Conservation (phyloP, 2,329 filamentous ascomycete genomes). For the Botryotinia narcissicola region DNA sequence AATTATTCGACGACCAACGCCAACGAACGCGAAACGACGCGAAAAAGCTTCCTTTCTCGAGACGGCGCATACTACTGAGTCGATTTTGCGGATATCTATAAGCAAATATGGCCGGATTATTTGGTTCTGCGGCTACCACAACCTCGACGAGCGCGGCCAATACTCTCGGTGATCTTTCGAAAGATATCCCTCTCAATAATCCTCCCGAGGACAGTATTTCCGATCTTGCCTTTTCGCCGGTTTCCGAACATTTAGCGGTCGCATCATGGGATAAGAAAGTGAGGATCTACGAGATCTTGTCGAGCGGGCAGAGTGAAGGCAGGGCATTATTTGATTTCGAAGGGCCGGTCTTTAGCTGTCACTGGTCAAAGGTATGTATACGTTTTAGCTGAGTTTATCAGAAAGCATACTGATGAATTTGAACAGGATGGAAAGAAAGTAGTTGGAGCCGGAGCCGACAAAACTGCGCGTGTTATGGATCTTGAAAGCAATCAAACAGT, state of each 20-base stretch:
- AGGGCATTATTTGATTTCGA: constrained; percentile 86
- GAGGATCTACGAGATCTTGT: constrained; percentile 88
- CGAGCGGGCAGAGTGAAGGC: constrained; percentile 74
- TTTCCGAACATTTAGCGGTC: constrained; percentile 79
- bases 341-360: constrained; percentile 76
- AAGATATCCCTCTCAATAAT: constrained; percentile 75
- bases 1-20: constrained; percentile 4
- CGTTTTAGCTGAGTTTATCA: not conserved
- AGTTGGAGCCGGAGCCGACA: constrained; percentile 85
- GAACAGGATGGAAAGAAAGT: constrained; percentile 84
- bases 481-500: constrained; percentile 63
- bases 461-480: constrained; percentile 85
- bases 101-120: constrained; percentile 60
- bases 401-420: constrained; percentile 21
- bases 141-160: constrained; percentile 52
- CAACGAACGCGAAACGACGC: constrained; percentile 12
- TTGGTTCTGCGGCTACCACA: constrained; percentile 51
- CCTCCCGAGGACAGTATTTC: constrained; percentile 89
- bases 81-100: not conserved
- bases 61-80: constrained; percentile 1
- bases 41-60: constrained; percentile 7
- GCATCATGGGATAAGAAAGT: constrained; percentile 98
- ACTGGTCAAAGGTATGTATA: constrained; percentile 80
- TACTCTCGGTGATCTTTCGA: constrained; percentile 85
- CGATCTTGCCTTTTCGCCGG: constrained; percentile 77